Percentiles rank a stretch among this genome's conserved stretches.
These are phyloP conservation scores for Boletus austroedulis DNA, from an alignment of 1,284 basidiomycete genomes.

Conservation along the genomic window DNA sequence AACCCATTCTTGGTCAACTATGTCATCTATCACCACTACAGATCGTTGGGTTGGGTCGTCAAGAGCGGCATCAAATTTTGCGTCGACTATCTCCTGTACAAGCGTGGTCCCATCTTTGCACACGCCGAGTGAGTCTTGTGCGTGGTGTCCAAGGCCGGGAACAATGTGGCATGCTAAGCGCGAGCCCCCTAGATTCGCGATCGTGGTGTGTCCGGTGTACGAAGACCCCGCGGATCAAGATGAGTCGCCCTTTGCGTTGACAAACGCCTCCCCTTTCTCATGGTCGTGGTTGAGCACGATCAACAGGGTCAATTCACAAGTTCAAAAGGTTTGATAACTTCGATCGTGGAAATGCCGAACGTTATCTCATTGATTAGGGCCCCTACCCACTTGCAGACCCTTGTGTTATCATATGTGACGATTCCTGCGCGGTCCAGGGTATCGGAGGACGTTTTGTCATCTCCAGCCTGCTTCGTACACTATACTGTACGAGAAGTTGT, in stretches of 20 bases:
- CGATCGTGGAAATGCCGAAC: background rate
- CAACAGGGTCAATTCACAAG: conserved; percentile 95
- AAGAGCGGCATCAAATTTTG: conserved; percentile 98
- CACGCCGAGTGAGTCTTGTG: conserved; percentile 81
- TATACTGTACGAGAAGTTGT: conserved; percentile 86
- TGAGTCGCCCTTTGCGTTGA: conserved; percentile 58
- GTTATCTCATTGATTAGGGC: background rate
- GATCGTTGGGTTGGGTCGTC: conserved; percentile 97
- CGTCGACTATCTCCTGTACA: conserved; percentile 92
- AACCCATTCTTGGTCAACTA: conserved; percentile 94
- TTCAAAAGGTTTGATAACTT: conserved; percentile 79
- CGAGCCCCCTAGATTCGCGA: conserved; percentile 67
- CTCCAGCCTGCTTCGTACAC: conserved; percentile 67
- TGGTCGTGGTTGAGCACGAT: conserved; percentile 98
- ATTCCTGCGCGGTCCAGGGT: conserved; percentile 72
- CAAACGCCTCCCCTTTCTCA: conserved; percentile 67
- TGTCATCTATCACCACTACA: conserved; percentile 91
- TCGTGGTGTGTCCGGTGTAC: conserved; percentile 88
- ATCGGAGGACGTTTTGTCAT: conserved; percentile 50
- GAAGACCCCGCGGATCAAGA: conserved; percentile 74
- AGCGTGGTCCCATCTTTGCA: conserved; percentile 89
- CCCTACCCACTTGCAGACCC: conserved; percentile 58
- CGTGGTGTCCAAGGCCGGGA: background rate
- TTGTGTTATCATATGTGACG: conserved; percentile 87
- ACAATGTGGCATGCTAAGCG: background rate